Conservation (phyloP, 2,329 filamentous ascomycete genomes). For the Paecilomyces niveus region DNA sequence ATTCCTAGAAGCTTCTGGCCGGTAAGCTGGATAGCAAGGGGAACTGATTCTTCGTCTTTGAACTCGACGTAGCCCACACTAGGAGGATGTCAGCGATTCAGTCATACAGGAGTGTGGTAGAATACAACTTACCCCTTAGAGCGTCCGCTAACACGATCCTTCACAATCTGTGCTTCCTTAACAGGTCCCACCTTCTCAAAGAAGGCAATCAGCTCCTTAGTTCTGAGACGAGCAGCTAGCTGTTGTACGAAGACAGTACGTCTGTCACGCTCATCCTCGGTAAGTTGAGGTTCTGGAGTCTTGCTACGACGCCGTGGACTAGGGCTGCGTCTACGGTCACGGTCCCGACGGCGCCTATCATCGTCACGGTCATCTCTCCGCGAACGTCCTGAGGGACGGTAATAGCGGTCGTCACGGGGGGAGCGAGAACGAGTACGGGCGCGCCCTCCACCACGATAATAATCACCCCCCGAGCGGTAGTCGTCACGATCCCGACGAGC, state of each 20-base stretch:
- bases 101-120: slow-evolving; percentile 29
- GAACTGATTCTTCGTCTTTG: slow-evolving; percentile 88
- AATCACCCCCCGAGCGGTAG: slow-evolving; percentile 57
- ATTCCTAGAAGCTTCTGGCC: slow-evolving; percentile 98
- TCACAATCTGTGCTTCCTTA: slow-evolving; percentile 96
- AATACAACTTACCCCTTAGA: slow-evolving; percentile 75
- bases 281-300: slow-evolving; percentile 63
- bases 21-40: slow-evolving; percentile 91
- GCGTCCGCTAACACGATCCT: slow-evolving; percentile 91
- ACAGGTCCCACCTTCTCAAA: slow-evolving; percentile 94
- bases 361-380: slow-evolving; percentile 43
- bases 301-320: slow-evolving; percentile 37
- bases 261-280: slow-evolving; percentile 92
- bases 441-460: slow-evolving; percentile 59
- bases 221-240: slow-evolving; percentile 85
- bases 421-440: slow-evolving; percentile 66
- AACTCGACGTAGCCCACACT: slow-evolving; percentile 99
- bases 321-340: slow-evolving; percentile 43
- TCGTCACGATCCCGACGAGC: slow-evolving; percentile 61
- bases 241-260: slow-evolving; percentile 98
- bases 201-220: slow-evolving; percentile 86
- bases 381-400: slow-evolving; percentile 44
- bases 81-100: slow-evolving; percentile 5
- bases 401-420: slow-evolving; percentile 54
- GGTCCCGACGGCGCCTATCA: slow-evolving; percentile 43